Conservation (phyloP, 2,329 filamentous ascomycete species). For the Keithomyces neogunnii region DNA sequence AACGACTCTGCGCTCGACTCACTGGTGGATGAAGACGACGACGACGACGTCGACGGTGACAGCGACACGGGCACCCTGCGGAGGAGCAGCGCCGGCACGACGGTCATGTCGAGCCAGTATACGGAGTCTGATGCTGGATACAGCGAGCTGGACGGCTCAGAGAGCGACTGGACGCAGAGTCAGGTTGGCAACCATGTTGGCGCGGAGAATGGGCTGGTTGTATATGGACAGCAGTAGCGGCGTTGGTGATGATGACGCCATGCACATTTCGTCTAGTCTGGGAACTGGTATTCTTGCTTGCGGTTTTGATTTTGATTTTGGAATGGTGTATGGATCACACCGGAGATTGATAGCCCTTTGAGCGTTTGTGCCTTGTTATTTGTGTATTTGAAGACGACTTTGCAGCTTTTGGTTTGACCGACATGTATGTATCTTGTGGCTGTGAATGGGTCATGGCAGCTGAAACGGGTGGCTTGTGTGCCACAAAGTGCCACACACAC, state of each 20-base stretch:
- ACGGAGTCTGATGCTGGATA: slow-evolving; percentile 27
- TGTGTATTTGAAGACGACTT: neutral
- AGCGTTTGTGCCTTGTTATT: slow-evolving; percentile 1
- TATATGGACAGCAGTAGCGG: slow-evolving; percentile 16
- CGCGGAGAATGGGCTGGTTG: slow-evolving; percentile 25
- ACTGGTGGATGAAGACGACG: slow-evolving; percentile 10
- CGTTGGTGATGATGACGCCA: neutral
- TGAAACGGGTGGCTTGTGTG: too few species aligned
- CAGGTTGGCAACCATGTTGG: slow-evolving; percentile 13
- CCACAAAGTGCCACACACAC: too few species aligned
- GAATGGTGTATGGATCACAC: neutral
- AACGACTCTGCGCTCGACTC: slow-evolving; percentile 11
- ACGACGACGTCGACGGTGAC: slow-evolving; percentile 11
- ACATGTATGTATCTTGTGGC: neutral
- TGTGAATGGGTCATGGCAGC: too few species aligned
- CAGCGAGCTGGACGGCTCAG: slow-evolving; percentile 31
- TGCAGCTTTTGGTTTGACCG: neutral
- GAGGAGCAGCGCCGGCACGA: slow-evolving; percentile 39
- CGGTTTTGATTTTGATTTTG: neutral
- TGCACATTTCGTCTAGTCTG: neutral
- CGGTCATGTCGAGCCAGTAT: slow-evolving; percentile 34
- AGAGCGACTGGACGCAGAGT: slow-evolving; percentile 42
- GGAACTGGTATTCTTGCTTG: neutral
- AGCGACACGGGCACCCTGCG: slow-evolving; percentile 46
- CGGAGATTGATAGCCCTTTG: neutral